A percentile compares a stretch with the other conserved stretches of the same genome.
These are phyloP conservation scores for Termitomyces sp. DNA, from an alignment of 768 basidiomycete genomes.

Conservation along the genomic window DNA sequence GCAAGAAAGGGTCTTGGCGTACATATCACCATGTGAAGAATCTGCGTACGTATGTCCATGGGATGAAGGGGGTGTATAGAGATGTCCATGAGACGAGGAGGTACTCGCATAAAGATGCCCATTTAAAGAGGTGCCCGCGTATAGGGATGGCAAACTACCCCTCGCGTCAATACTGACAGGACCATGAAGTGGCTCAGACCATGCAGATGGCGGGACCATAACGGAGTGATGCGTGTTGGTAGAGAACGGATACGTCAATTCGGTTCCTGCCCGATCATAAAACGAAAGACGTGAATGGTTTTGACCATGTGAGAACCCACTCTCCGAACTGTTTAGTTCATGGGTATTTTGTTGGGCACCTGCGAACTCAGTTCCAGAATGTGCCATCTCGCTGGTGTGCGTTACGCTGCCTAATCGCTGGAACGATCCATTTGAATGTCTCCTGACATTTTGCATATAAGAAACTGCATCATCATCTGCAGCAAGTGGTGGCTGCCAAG, in stretches of 20 bases:
- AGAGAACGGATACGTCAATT: not conserved
- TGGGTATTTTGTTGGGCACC: constrained; percentile 3
- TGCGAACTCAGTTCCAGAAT: not conserved
- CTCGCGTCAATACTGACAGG: not conserved
- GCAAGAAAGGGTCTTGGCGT: not conserved
- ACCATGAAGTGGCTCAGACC: not conserved
- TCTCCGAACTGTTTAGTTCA: constrained; percentile 19
- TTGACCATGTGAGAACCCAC: constrained; percentile 8
- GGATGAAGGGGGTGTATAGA: constrained; percentile 2
- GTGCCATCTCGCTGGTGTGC: constrained; percentile 12
- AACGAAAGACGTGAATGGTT: constrained; percentile 14
- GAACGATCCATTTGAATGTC: constrained; percentile 8
- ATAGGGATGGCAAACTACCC: constrained; percentile 5
- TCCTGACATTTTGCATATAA: constrained; percentile 1
- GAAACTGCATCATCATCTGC: constrained; percentile 23
- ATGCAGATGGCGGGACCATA: constrained; percentile 4
- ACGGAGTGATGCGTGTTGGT: not conserved
- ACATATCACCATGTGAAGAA: constrained; percentile 3
- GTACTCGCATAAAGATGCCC: constrained; percentile 3
- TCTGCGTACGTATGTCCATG: not conserved
- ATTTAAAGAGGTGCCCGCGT: not conserved
- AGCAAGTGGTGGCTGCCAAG: constrained; percentile 28
- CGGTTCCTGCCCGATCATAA: constrained; percentile 9
- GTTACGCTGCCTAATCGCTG: constrained; percentile 12
- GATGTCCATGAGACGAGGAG: constrained; percentile 4